These are phyloP conservation scores for Apocynum venetum DNA, from an alignment of 257 asterid genomes.

Conservation along the genomic window DNA sequence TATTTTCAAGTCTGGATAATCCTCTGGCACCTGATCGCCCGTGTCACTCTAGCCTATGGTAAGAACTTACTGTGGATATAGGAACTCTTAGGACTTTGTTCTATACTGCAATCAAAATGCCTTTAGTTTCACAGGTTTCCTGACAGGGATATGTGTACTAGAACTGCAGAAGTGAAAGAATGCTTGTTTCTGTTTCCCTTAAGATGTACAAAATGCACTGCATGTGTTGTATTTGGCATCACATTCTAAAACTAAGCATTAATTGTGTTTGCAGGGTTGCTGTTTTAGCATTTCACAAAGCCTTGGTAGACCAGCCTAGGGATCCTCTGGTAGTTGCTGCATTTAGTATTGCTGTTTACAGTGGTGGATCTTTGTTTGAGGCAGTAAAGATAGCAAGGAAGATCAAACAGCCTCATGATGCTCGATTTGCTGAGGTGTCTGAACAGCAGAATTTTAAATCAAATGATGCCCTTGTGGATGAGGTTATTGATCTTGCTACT, in stretches of 20 bases:
- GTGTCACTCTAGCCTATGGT: slow-evolving; percentile 35
- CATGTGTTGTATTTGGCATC: not conserved
- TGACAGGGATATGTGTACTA: not conserved
- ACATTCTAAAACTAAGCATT: not conserved
- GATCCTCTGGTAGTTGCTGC: slow-evolving; percentile 37
- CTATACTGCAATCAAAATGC: not conserved
- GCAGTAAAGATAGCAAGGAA: slow-evolving; percentile 21
- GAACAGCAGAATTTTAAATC: slow-evolving; percentile 5
- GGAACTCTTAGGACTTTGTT: not conserved
- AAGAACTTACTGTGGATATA: not conserved
- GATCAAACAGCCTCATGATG: slow-evolving; percentile 25
- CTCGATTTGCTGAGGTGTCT: slow-evolving; percentile 20
- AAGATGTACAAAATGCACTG: not conserved
- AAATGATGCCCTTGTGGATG: slow-evolving; percentile 15
- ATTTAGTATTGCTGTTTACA: slow-evolving; percentile 25
- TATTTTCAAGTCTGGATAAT: slow-evolving; percentile 33
- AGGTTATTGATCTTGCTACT: slow-evolving; percentile 26
- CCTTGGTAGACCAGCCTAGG: slow-evolving; percentile 26
- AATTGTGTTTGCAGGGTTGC: slow-evolving; percentile 24
- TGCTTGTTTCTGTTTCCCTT: not conserved
- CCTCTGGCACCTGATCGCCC: slow-evolving; percentile 31
- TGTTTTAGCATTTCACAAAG: slow-evolving; percentile 34
- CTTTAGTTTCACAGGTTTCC: not conserved
- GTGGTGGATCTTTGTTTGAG: slow-evolving; percentile 24
- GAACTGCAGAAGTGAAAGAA: not conserved